Conservation (phyloP, 345 rosid genomes). For the Garcia nutans region DNA sequence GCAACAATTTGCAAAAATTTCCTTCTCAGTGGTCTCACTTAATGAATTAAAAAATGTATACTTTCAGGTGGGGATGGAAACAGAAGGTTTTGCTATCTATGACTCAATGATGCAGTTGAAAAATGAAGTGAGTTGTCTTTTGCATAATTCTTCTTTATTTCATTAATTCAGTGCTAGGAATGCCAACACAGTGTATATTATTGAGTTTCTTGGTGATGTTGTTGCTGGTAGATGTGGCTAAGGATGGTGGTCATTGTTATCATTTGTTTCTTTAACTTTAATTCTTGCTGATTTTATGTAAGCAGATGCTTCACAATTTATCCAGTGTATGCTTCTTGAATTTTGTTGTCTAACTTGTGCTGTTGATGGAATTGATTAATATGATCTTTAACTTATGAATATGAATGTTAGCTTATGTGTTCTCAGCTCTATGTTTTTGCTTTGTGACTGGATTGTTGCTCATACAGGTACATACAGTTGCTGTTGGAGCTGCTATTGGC, state of each 20-base stretch:
- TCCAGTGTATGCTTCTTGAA: not conserved
- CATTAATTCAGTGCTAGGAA: not conserved
- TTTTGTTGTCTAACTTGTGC: not conserved
- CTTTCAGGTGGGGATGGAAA: conserved; percentile 79
- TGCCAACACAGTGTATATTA: not conserved
- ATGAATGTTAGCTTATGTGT: not conserved
- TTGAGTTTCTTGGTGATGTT: not conserved
- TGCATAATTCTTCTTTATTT: not conserved
- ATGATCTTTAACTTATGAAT: not conserved
- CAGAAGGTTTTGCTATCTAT: conserved; percentile 89
- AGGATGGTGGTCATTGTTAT: not conserved
- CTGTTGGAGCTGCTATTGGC: conserved; percentile 77
- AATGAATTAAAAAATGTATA: not conserved
- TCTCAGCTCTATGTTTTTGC: not conserved
- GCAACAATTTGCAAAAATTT: not conserved
- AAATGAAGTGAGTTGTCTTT: conserved; percentile 46
- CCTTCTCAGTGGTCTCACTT: not conserved
- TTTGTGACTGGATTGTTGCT: conserved; percentile 10
- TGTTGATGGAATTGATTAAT: not conserved
- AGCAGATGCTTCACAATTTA: not conserved
- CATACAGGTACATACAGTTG: conserved; percentile 69
- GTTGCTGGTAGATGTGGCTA: not conserved
- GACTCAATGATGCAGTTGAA: conserved; percentile 75
- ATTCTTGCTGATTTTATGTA: not conserved
- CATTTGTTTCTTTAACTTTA: not conserved